Evolutionary conservation across 140 eudicot genomes (phyloP), one percentile per base, ranked within the genome.

Genomic region (Flaveria floridana): DNA sequence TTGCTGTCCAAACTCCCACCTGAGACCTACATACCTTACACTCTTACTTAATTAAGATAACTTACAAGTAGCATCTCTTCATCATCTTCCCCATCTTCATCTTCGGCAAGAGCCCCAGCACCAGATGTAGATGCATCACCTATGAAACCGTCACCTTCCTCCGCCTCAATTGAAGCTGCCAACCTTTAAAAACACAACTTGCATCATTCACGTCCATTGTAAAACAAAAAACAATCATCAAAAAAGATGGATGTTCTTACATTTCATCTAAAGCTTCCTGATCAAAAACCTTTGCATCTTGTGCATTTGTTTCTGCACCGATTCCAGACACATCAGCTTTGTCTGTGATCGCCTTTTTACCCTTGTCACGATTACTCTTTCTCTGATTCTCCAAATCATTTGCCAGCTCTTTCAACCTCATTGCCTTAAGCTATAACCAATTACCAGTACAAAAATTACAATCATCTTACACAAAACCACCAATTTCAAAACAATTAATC

Each of bases 111-210:
- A 64, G 47, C 61, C 52, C 73, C 82, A 63, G 84, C 83, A 59
- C 85, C 89, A 18, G 96, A 93, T 21, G 97, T 81, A 53, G 97
- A 90, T 26, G 89, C 93, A 78, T 80, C 83, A 77, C 75, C 81
- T 53, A 61, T 13, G 30, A 86, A 75, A 57, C 81, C 70, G 57
- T 69, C 87, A 23, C 61, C 76, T 64, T 86, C 97, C 81, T 90
- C 98, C 2, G 96, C 98, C 69, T 84, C 88, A 79, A 93, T 83
- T 20, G 95, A 89, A 0, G 98, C 98, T 65, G 98, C 97, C 89
- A 93, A 76, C 96, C 96, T 90, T 82, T 4, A 52, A n/a, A 51
- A 19, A 41, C 76, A 74, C 15, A 55, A 23, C 52, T n/a, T 68
- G 57, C 81, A 72, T 65, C 68, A 30, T 65, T 46, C 63, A 71